Evolutionary conservation across 495 filamentous ascomycete species (phyloP).

Genomic region (Neurospora sp.): DNA sequence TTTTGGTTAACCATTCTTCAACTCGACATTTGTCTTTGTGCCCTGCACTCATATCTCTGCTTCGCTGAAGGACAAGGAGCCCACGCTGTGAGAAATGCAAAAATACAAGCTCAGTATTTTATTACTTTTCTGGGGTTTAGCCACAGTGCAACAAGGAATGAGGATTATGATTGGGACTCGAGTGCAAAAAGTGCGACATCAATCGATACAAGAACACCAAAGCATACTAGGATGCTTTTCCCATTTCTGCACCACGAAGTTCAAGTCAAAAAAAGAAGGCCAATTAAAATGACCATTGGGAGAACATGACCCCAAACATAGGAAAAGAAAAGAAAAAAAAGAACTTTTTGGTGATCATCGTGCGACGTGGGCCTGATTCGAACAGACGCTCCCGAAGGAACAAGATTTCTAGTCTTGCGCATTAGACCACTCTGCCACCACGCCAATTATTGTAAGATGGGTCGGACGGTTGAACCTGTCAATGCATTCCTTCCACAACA

Average conservation of each 20-base stretch:
- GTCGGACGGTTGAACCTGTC: rapidly evolving
- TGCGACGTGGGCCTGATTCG: background rate
- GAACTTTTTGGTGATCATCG: background rate
- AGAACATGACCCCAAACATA: background rate
- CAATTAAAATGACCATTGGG: background rate
- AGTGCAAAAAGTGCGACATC: no score
- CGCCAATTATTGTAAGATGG: background rate
- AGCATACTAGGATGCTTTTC: background rate
- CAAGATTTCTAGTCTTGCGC: background rate
- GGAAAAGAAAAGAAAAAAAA: background rate
- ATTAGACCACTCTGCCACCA: background rate
- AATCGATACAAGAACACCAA: no score
- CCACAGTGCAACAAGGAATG: no score
- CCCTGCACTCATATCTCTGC: no score
- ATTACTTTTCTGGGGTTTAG: no score
- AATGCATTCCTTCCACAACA: background rate
- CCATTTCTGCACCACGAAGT: background rate
- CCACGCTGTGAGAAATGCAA: no score
- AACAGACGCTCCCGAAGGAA: background rate
- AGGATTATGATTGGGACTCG: no score
- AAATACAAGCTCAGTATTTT: no score
- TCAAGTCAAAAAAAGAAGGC: background rate
- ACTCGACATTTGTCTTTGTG: no score
- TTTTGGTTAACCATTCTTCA: background rate
- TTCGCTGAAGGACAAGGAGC: no score